Evolutionary conservation across 768 basidiomycete genomes (phyloP).

Genomic region (Myochromella boudieri): DNA sequence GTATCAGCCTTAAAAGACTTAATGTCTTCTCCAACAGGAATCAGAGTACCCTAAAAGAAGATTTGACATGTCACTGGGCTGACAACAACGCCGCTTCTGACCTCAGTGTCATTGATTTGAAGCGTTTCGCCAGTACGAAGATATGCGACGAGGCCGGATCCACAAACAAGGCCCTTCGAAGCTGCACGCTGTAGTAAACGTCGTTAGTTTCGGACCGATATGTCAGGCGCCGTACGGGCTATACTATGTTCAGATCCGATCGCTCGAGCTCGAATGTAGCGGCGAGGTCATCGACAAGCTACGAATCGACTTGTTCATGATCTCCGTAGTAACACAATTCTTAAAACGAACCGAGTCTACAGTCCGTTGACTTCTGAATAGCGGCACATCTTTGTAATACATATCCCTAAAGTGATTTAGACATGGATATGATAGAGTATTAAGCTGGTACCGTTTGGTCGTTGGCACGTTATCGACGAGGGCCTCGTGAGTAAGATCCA

Average conservation of each 20-base stretch:
- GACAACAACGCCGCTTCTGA: slow-evolving; percentile 20
- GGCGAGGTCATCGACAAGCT: slow-evolving; percentile 90
- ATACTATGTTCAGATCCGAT: slow-evolving; percentile 78
- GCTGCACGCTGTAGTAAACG: slow-evolving; percentile 84
- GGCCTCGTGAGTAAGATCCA: slow-evolving; percentile 72
- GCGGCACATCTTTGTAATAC: slow-evolving; percentile 78
- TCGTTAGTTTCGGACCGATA: too few relatives aligned
- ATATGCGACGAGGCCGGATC: slow-evolving; percentile 58
- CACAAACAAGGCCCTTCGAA: slow-evolving; percentile 85
- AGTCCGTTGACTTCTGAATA: slow-evolving; percentile 76
- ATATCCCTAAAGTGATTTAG: slow-evolving; percentile 59
- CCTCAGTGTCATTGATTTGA: slow-evolving; percentile 57
- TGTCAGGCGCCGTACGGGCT: too few relatives aligned
- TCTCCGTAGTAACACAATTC: too few relatives aligned
- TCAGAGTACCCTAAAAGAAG: slow-evolving; percentile 61
- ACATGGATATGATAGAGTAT: slow-evolving; percentile 1
- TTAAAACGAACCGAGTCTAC: slow-evolving; percentile 65
- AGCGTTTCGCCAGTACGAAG: slow-evolving; percentile 56
- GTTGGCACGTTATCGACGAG: slow-evolving; percentile 49
- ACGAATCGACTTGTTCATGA: not conserved
- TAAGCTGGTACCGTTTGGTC: slow-evolving; percentile 56
- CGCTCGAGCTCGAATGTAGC: slow-evolving; percentile 76
- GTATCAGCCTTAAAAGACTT: slow-evolving; percentile 54
- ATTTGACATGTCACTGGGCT: not conserved
- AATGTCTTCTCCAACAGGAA: slow-evolving; percentile 78